phyloP scores from a whole-genome alignment of 192 early-diverging fungal species.

The Dimargaris xerosporica region DNA sequence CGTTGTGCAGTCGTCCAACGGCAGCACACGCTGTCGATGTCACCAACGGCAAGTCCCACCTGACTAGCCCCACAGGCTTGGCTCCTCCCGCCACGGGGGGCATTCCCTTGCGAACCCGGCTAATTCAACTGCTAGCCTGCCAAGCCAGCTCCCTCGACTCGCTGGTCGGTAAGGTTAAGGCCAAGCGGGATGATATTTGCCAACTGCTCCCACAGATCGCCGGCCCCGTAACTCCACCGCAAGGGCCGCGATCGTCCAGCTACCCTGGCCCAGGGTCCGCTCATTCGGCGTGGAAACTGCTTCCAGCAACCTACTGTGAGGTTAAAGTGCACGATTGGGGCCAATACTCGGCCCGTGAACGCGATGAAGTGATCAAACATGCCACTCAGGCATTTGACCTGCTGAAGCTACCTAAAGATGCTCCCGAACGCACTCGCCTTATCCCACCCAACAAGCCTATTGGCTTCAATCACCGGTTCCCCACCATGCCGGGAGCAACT shows the following conservation, averaged over 20 bases:
- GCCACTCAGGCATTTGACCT: slow-evolving; percentile 33
- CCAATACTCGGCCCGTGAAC: slow-evolving; percentile 22
- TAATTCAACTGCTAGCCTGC: neutral
- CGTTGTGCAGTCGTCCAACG: neutral
- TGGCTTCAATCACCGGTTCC: neutral
- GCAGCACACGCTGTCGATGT: neutral
- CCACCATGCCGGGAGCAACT: neutral
- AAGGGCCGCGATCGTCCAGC: neutral
- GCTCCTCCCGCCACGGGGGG: neutral
- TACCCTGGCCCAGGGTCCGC: neutral
- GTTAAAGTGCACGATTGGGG: slow-evolving; percentile 37
- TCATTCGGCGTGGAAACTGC: slow-evolving; percentile 25
- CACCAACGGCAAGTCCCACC: neutral
- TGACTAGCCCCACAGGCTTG: neutral
- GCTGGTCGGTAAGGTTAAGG: slow-evolving; percentile 1
- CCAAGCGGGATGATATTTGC: neutral
- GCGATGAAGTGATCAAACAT: slow-evolving; percentile 23
- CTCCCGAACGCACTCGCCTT: slow-evolving; percentile 21
- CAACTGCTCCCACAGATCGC: neutral
- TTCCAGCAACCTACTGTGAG: slow-evolving; percentile 27
- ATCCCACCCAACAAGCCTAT: neutral
- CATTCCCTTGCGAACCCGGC: slow-evolving; percentile 1
- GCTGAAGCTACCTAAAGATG: slow-evolving; percentile 28
- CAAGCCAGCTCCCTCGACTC: neutral
- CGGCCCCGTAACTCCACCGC: neutral